Conservation (phyloP, 148 eudicot species). For the Pouteria glomerata region DNA sequence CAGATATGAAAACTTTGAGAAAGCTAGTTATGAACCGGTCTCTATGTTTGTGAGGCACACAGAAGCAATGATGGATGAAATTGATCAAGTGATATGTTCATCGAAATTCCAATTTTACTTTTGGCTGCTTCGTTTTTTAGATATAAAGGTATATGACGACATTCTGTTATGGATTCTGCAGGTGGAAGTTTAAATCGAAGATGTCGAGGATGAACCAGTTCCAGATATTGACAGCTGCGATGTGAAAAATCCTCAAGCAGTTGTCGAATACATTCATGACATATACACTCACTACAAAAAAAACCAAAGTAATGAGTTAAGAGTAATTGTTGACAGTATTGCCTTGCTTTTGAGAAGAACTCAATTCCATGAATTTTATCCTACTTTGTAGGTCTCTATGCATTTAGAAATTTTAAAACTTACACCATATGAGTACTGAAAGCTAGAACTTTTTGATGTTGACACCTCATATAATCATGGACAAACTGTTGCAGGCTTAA, state of each 20-base stretch:
- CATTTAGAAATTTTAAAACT: background rate
- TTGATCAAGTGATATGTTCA: background rate
- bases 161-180: background rate
- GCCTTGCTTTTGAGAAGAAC: background rate
- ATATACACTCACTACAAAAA: conserved; percentile 55
- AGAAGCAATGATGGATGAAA: conserved; percentile 11
- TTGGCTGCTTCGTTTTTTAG: background rate
- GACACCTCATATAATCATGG: background rate
- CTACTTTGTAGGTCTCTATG: no score
- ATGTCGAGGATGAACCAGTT: conserved; percentile 33
- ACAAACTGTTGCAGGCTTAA: no score
- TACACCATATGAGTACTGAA: background rate
- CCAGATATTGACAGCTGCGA: conserved; percentile 57
- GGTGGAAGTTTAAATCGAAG: conserved; percentile 66
- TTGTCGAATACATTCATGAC: conserved; percentile 54
- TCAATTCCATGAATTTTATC: background rate
- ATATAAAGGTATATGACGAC: no score
- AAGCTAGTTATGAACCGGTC: background rate
- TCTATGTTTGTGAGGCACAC: conserved; percentile 13
- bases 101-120: background rate
- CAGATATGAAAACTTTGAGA: background rate
- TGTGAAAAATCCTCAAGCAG: conserved; percentile 56
- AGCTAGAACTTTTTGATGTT: background rate
- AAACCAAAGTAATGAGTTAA: conserved; percentile 46
- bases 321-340: background rate